These are phyloP conservation scores for Nidula microcarpa DNA, from an alignment of 768 basidiomycete genomes.

Conservation along the genomic window DNA sequence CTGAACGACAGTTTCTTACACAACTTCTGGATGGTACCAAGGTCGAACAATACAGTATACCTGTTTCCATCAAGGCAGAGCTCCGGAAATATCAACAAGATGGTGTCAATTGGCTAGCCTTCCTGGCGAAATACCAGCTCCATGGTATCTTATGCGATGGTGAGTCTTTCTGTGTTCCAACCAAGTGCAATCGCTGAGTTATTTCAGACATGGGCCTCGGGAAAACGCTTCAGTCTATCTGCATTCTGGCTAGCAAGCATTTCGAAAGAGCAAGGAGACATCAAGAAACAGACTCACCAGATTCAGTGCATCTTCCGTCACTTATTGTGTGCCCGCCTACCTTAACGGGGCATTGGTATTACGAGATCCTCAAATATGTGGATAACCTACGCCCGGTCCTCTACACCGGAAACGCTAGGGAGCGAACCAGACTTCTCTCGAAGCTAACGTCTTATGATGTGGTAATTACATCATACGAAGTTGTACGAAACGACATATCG, in stretches of 20 bases:
- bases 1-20: slow-evolving; percentile 86
- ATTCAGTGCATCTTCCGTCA: slow-evolving; percentile 85
- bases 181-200: background rate
- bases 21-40: slow-evolving; percentile 95
- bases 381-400: slow-evolving; percentile 80
- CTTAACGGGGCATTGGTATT: slow-evolving; percentile 98
- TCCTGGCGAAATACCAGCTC: slow-evolving; percentile 94
- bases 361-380: slow-evolving; percentile 92
- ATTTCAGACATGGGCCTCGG: slow-evolving; percentile 94
- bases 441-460: slow-evolving; percentile 75
- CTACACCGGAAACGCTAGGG: slow-evolving; percentile 85
- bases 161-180: slow-evolving; percentile 26
- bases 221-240: slow-evolving; percentile 96
- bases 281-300: slow-evolving; percentile 63
- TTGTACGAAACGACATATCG: slow-evolving; percentile 89
- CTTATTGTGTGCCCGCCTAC: slow-evolving; percentile 97
- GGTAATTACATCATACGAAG: slow-evolving; percentile 97
- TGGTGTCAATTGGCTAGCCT: slow-evolving; percentile 98
- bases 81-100: slow-evolving; percentile 97
- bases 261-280: slow-evolving; percentile 75
- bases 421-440: slow-evolving; percentile 66
- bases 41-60: slow-evolving; percentile 86
- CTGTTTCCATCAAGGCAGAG: slow-evolving; percentile 87
- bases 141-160: slow-evolving; percentile 99
- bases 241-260: slow-evolving; percentile 93